phyloP scores from a whole-genome alignment of 2,329 filamentous ascomycete genomes.

The Fusarium sp. region DNA sequence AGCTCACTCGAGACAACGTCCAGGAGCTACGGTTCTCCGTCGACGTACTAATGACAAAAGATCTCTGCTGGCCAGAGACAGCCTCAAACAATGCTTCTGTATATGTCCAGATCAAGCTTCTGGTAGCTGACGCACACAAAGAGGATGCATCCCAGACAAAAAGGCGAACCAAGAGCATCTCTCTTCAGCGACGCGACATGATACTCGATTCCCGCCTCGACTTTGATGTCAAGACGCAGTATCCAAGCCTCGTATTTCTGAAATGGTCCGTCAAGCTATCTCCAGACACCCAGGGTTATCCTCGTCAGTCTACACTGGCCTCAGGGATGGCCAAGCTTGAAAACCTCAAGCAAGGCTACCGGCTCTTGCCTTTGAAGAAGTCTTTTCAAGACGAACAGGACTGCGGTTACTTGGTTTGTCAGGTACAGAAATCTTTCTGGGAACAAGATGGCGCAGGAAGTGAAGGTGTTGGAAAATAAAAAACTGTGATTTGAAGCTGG shows the following conservation, averaged over 20 bases:
- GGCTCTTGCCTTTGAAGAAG: neutral
- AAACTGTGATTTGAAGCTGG: neutral
- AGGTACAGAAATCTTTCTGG: neutral
- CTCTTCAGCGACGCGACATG: fast-evolving
- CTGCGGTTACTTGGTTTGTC: conserved; percentile 11
- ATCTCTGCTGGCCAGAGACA: neutral
- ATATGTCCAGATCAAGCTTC: neutral
- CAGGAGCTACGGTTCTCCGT: neutral
- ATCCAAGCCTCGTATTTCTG: conserved; percentile 3
- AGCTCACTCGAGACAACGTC: neutral
- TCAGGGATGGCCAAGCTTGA: conserved; percentile 4
- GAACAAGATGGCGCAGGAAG: neutral
- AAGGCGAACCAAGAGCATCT: neutral
- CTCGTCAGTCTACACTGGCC: neutral
- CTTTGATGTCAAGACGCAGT: neutral
- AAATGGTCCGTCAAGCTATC: neutral
- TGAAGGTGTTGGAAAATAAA: neutral
- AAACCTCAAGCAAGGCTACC: conserved; percentile 12
- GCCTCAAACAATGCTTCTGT: fast-evolving
- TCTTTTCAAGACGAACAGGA: neutral
- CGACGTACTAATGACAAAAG: conserved; percentile 3
- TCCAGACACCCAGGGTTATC: neutral
- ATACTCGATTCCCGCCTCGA: conserved; percentile 1
- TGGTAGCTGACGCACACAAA: neutral
- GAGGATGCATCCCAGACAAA: neutral